Evolutionary conservation across 345 rosid genomes (phyloP).

Genomic region (Citrus australasica): DNA sequence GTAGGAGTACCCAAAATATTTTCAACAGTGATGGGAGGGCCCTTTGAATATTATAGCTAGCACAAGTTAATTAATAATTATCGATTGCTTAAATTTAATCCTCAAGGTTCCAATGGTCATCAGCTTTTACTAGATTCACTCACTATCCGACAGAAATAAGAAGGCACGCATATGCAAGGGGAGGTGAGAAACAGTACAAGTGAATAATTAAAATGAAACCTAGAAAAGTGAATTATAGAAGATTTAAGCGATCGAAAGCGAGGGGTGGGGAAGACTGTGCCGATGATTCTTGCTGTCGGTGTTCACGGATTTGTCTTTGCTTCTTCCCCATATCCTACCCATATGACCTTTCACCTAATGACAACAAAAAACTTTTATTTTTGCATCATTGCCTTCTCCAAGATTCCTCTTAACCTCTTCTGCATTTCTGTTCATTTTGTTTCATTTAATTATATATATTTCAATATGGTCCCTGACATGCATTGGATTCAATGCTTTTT

Average conservation of each 20-base stretch:
- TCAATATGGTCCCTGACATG: constrained; percentile 6
- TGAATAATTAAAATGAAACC: not conserved
- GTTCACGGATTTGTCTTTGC: constrained; percentile 37
- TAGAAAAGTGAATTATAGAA: constrained; percentile 3
- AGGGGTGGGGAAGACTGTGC: constrained; percentile 25
- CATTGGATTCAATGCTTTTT: constrained; percentile 21
- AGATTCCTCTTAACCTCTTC: constrained; percentile 29
- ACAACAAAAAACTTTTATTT: constrained; percentile 23
- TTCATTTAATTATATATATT: not conserved
- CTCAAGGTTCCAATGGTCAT: not conserved
- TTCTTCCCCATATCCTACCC: constrained; percentile 10
- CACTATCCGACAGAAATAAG: not conserved
- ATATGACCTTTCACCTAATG: constrained; percentile 14
- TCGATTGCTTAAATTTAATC: not conserved
- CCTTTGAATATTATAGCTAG: too few species aligned
- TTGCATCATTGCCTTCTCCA: constrained; percentile 17
- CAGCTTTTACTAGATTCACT: not conserved
- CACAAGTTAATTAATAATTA: not conserved
- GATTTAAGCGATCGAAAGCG: not conserved
- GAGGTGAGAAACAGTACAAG: not conserved
- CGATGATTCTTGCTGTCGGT: constrained; percentile 42
- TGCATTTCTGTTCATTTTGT: not conserved
- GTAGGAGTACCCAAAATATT: too few species aligned
- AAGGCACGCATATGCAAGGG: not conserved
- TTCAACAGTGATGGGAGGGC: too few species aligned